Conservation (phyloP, 2,329 filamentous ascomycete species). For the Fusarium ambrosium region DNA sequence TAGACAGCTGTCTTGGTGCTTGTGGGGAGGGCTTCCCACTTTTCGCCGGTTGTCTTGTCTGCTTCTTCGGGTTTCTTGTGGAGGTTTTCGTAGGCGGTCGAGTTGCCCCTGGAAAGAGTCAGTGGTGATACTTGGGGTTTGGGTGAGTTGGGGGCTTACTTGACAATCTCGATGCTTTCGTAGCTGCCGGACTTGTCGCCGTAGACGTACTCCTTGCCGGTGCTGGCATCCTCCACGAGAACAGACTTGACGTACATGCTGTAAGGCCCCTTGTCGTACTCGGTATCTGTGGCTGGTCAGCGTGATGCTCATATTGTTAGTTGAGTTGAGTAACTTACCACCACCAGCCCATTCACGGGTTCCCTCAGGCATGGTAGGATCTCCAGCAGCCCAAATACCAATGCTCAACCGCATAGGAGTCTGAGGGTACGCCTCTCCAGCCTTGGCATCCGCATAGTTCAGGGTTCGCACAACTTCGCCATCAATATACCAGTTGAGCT, state of each 20-base stretch:
- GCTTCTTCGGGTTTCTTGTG: conserved; percentile 54
- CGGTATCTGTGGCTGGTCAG: conserved; percentile 58
- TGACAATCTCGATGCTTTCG: conserved; percentile 71
- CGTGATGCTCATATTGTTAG: accelerated
- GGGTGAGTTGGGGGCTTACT: conserved; percentile 55
- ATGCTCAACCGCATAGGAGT: conserved; percentile 80
- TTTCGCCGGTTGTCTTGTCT: conserved; percentile 62
- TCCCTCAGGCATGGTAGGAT: conserved; percentile 65
- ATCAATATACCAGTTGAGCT: conserved; percentile 79
- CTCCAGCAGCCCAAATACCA: conserved; percentile 75
- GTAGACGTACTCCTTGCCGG: conserved; percentile 75
- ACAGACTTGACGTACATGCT: conserved; percentile 79
- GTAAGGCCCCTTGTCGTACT: conserved; percentile 76
- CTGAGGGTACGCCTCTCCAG: conserved; percentile 77
- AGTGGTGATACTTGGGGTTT: too few species aligned
- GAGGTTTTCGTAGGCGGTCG: conserved; percentile 64
- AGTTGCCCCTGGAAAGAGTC: conserved; percentile 62
- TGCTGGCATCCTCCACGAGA: conserved; percentile 69
- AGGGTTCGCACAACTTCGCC: conserved; percentile 74
- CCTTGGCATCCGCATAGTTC: conserved; percentile 71
- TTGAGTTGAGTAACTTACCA: conserved; percentile 10
- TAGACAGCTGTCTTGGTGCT: conserved; percentile 68
- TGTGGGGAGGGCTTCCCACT: conserved; percentile 66
- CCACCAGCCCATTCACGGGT: conserved; percentile 80
- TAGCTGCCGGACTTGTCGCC: conserved; percentile 72